phyloP scores from a whole-genome alignment of 1,139 yeast genomes.

The Lodderomyces jiufengensis region DNA sequence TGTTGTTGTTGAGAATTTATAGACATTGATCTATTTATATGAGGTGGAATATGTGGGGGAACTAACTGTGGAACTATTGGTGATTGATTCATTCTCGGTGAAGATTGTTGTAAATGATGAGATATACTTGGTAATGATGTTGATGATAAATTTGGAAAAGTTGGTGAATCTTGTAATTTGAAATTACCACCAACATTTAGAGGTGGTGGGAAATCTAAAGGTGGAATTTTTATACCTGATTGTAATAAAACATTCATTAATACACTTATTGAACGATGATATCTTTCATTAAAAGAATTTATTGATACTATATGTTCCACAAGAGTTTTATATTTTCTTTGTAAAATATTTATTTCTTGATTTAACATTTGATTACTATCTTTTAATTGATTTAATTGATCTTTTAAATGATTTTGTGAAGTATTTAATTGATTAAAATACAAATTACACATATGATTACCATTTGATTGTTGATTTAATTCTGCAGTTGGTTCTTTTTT shows the following conservation, averaged over 20 bases:
- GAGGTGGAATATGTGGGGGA: constrained; percentile 15
- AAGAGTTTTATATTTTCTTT: constrained; percentile 60
- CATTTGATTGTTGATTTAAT: too few relatives aligned
- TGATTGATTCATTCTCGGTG: constrained; percentile 5
- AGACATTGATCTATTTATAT: background rate
- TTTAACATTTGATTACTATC: constrained; percentile 39
- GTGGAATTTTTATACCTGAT: constrained; percentile 67
- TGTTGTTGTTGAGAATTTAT: too few relatives aligned
- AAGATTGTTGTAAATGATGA: constrained; percentile 8
- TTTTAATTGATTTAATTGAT: constrained; percentile 39
- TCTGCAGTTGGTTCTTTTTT: constrained; percentile 2
- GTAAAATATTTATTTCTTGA: constrained; percentile 44
- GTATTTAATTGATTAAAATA: constrained; percentile 11
- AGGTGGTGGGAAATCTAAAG: constrained; percentile 52
- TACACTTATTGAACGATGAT: constrained; percentile 47
- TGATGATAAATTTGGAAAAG: constrained; percentile 3
- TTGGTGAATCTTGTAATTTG: background rate
- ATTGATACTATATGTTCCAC: constrained; percentile 57
- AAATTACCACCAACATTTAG: constrained; percentile 12
- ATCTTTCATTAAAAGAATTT: constrained; percentile 54
- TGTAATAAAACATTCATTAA: constrained; percentile 48
- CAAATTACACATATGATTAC: constrained; percentile 9
- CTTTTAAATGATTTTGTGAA: constrained; percentile 28
- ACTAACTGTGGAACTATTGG: background rate
- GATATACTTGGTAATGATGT: constrained; percentile 11